A percentile compares a stretch with the other conserved stretches of the same genome.
These are phyloP conservation scores for Coemansia biformis DNA, from an alignment of 192 early-diverging fungal species.

Conservation along the genomic window DNA sequence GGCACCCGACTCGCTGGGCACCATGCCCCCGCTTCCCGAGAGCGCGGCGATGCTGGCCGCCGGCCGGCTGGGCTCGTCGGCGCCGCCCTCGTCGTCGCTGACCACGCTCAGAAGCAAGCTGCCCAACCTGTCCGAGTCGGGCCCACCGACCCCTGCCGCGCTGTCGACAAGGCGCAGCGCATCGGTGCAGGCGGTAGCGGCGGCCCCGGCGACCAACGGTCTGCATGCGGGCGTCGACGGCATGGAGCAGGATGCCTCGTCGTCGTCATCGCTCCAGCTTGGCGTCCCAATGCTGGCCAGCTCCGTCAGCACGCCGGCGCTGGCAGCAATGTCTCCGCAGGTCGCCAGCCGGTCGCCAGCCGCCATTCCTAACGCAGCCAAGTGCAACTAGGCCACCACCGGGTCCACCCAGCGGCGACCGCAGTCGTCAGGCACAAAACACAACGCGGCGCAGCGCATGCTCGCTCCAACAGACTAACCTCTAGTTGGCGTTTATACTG, in stretches of 20 bases:
- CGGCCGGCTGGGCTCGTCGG: background rate
- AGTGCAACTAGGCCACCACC: constrained; percentile 25
- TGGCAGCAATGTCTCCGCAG: constrained; percentile 15
- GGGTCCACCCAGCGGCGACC: no score
- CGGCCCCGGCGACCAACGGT: no score
- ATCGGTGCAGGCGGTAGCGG: background rate
- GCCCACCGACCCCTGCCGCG: no score
- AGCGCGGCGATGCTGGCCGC: background rate
- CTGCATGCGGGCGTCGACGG: no score
- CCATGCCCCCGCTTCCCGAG: background rate
- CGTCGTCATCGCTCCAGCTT: constrained; percentile 2
- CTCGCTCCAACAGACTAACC: no score
- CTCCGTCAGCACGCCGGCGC: constrained; percentile 3
- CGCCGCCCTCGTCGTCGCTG: constrained; percentile 1
- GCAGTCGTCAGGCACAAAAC: no score
- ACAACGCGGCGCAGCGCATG: no score
- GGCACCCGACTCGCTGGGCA: background rate
- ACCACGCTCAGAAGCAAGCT: background rate
- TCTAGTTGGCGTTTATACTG: no score
- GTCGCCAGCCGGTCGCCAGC: constrained; percentile 12
- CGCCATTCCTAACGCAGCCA: constrained; percentile 14
- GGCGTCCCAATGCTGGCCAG: constrained; percentile 11
- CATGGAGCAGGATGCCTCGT: no score
- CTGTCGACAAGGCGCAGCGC: no score
- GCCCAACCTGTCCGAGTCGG: background rate